Evolutionary conservation across 2,329 filamentous ascomycete species (phyloP), one percentile per base, ranked within the genome.

Genomic region (Tolypocladium endophyticum): DNA sequence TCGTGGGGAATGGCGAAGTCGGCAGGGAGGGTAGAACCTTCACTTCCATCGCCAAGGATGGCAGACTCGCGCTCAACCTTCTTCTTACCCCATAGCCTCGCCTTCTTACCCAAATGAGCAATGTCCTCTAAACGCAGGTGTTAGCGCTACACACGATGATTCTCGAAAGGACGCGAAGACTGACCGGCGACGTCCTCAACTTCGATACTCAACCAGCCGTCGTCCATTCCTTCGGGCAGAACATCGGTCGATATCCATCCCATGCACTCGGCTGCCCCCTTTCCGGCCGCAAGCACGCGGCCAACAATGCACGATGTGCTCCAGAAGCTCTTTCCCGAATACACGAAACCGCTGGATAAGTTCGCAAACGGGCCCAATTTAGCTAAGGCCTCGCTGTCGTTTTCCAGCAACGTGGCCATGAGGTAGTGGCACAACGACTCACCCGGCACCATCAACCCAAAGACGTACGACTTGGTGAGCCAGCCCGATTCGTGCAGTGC

Each of bases 381-480:
- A n/a, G 72, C 70, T 64, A 88, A 77, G 2, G 84, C 86, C 28
- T 79, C 74, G n/a, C 76, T 74, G 62, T 88, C 85, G 61, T 84
- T 86, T 66, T 88, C 86, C 7, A 88, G 70, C 56, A 88, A 71
- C 4, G 85, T 84, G 1, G 85, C 81, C 78, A 88, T 88, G 54
- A 88, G 74, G 61, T 87, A 81, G 67, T 87, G 85, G 57, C 80
- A 78, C 35, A 88, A 66, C 1, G 79, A 78, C 63, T 88, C 86
- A 3, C 86, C 86, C 0, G 86, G 86, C 11, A 88, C 73, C 66
- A 88, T 79, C 53, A 88, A 69, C 0, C 86, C 85, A 39, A 84
- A 87, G 9, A 88, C 74, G 64, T 87, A 88, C 30, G 84, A 87
- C 68, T 85, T 85, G 6, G 85, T 87, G 23, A 88, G 76, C 86